A percentile compares a stretch with the other conserved stretches of the same genome.
Evolutionary conservation across 73 alveolate species (phyloP).

Genomic region (Paramecium tetraurelia): DNA sequence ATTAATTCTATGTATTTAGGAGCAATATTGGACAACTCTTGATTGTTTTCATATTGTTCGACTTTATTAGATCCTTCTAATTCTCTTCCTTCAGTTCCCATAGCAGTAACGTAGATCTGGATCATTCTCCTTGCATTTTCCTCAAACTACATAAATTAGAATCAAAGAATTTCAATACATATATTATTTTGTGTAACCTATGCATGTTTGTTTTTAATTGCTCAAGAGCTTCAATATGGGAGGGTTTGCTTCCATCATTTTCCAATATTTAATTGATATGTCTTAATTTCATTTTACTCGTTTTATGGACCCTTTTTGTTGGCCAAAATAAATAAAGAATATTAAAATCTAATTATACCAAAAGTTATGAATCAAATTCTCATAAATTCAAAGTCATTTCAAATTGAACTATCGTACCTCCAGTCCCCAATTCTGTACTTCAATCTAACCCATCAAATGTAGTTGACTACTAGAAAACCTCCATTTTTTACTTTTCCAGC

Average conservation of each 20-base stretch:
- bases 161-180: constrained; percentile 77
- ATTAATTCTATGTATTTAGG: constrained; percentile 82
- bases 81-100: constrained; percentile 81
- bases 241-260: constrained; percentile 76
- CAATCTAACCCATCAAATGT: constrained; percentile 92
- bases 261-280: constrained; percentile 80
- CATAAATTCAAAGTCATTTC: no score
- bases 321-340: no score
- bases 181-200: constrained; percentile 79
- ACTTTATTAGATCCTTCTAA: constrained; percentile 77
- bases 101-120: constrained; percentile 88
- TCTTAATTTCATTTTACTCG: constrained; percentile 80
- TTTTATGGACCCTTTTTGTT: constrained; percentile 78
- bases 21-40: constrained; percentile 86
- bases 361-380: no score
- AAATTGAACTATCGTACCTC: no score
- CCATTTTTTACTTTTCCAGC: constrained; percentile 79
- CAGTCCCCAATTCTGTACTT: constrained; percentile 91
- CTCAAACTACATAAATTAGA: constrained; percentile 64
- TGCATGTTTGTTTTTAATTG: not conserved
- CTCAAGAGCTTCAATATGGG: constrained; percentile 69
- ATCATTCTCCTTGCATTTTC: constrained; percentile 74
- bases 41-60: constrained; percentile 81
- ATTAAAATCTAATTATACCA: no score
- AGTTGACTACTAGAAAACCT: constrained; percentile 81